Evolutionary conservation across 116 monocot genomes (phyloP), one percentile per base, ranked within the genome.

Genomic region (Phalaenopsis hybrid): DNA sequence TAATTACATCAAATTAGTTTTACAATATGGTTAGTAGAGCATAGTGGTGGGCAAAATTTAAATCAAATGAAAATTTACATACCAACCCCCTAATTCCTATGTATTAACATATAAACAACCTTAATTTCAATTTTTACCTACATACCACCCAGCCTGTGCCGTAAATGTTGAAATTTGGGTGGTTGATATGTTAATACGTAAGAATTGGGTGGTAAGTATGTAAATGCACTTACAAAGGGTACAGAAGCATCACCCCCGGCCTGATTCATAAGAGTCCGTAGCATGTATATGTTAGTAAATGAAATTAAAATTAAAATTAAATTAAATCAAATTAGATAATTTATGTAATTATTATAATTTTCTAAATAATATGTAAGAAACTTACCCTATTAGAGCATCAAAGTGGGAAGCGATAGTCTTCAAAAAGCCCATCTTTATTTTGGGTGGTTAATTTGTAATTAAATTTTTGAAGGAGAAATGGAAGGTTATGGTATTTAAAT

Each of bases 211-310:
- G 16, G 28, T 23, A 49, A 31, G 31, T 31, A 31, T 31, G 31
- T 52, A 3, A 44, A 6, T n/a, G 8, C 31, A 44, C 95, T 92
- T 91, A 95, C 95, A 95, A 80, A 80, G 95, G 95, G 83, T 87
- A 95, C 2, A 95, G 80, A 74, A 95, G 89, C 89, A 85, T 91
- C 82, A 91, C 81, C 57, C 88, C 95, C 0, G 95, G 95, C 37
- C 95, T 95, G 89, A 1, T 46, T 49, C 4, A 55, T 20, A 48
- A 80, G 44, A 75, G 28, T 59, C 78, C 15, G 20, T 43, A 82
- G 44, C 76, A 0, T 20, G 16, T 5, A 25, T 76, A 0, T 12
- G 63, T 69, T 68, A 86, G 58, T 12, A 28, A 55, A 18, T 16
- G 18, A 1, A 23, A 63, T 52, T 52, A 11, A 11, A 49, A 15